Conservation (phyloP, 177 flowering plant genomes). For the Telopea speciosissima region DNA sequence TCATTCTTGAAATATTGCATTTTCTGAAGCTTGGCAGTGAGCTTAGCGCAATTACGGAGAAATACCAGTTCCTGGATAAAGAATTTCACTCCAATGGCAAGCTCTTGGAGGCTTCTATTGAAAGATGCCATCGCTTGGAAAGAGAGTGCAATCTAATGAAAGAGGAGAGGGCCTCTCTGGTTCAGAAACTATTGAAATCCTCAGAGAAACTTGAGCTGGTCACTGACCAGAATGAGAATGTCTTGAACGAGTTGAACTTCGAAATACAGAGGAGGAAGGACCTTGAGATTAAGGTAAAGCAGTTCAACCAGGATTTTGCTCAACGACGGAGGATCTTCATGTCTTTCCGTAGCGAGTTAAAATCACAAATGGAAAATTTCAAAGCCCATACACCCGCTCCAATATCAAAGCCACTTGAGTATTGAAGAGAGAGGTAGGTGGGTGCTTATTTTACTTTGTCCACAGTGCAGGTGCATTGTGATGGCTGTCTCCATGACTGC, state of each 20-base stretch:
- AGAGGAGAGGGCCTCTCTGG: constrained; percentile 54
- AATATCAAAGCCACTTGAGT: constrained; percentile 43
- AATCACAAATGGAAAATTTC: constrained; percentile 43
- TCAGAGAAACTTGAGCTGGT: constrained; percentile 33
- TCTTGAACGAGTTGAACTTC: constrained; percentile 34
- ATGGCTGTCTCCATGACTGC: background rate
- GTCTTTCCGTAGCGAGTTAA: constrained; percentile 54
- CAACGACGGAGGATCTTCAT: constrained; percentile 42
- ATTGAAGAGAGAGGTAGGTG: constrained; percentile 8
- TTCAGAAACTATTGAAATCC: constrained; percentile 34
- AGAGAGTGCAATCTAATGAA: constrained; percentile 45
- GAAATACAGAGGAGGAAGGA: constrained; percentile 50
- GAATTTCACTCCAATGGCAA: constrained; percentile 35
- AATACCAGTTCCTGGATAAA: constrained; percentile 36
- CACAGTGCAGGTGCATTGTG: background rate
- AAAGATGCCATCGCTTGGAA: constrained; percentile 48
- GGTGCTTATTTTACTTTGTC: constrained; percentile 1
- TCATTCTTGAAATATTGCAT: constrained; percentile 14
- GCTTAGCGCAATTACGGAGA: constrained; percentile 38
- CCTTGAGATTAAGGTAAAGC: constrained; percentile 59
- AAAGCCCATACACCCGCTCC: constrained; percentile 31
- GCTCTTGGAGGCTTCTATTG: constrained; percentile 45
- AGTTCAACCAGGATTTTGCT: constrained; percentile 52
- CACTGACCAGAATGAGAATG: constrained; percentile 45
- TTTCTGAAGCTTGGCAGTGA: constrained; percentile 41